Evolutionary conservation across 2,329 filamentous ascomycete genomes (phyloP), one percentile per base, ranked within the genome.

Genomic region (Helotiales sp.): DNA sequence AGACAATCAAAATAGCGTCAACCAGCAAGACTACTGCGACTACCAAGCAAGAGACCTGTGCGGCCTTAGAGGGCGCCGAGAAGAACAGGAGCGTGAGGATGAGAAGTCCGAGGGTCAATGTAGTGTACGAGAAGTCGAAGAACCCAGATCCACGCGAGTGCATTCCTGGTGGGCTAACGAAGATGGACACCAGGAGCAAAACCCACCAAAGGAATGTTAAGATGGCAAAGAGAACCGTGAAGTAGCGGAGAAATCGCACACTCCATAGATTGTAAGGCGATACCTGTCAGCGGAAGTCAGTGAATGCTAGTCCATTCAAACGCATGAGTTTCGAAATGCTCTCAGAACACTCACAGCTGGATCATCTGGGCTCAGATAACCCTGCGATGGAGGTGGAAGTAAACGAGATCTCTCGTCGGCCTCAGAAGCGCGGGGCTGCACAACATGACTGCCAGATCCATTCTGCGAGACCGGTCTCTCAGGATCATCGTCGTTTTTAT

Each of bases 211-310:
- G 75, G 75, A 96, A 93, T 64, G 89, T 92, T 73, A 94, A 77
- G 61, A 88, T 60, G 13, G 95, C 83, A 76, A 97, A 92, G 43
- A 93, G 74, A 64, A 97, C 83, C 5, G 93, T 95, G 68, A 96
- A 79, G 76, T 89, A 92, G 77, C 93, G 88, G 63, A 96, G 83
- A 55, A 91, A 87, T 20, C 96, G 90, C 59, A 99, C 91, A 67
- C 89, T 93, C 91, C 93, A 97, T 43, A 98, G 87, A 75, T 99
- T 99, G 81, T 97, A 97, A 0, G 96, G 96, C 2, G 93, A 92
- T 26, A 92, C 89, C 77, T 78, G 47, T n/a, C 10, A 40, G 32
- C 30, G 50, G 3, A 72, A 47, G 70, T 75, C 65, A 75, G 73
- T 62, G 66, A 45, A 69, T 20, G 5, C 15, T n/a, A 13, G 20